These are phyloP conservation scores for Phallus indusiatus DNA, from an alignment of 768 basidiomycete genomes.

Conservation along the genomic window DNA sequence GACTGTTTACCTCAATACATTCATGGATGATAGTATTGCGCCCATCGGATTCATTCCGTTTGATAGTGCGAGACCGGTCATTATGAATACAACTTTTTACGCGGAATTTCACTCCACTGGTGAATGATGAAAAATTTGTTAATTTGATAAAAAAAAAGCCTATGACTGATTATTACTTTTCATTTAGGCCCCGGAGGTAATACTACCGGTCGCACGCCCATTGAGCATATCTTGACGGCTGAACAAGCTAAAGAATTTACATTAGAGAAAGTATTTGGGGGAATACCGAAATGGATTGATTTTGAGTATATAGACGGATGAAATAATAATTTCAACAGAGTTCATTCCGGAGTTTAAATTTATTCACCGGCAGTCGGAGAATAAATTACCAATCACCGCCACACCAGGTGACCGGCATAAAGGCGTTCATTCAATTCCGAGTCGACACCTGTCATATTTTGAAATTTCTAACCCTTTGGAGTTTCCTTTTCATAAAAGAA, in stretches of 20 bases:
- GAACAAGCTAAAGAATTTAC: conserved; percentile 33
- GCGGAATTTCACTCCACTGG: conserved; percentile 50
- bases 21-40: conserved; percentile 48
- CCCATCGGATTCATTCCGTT: conserved; percentile 46
- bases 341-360: too few species aligned
- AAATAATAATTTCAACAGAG: not conserved
- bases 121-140: conserved; percentile 11
- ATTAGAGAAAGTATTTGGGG: conserved; percentile 42
- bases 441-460: too few species aligned
- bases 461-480: too few species aligned
- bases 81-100: conserved; percentile 46
- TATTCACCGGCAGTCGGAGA: too few species aligned
- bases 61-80: conserved; percentile 30
- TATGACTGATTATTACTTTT: not conserved
- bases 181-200: conserved; percentile 47
- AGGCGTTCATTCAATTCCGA: too few species aligned
- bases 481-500: too few species aligned
- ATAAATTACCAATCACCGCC: too few species aligned
- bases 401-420: too few species aligned
- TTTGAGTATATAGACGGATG: conserved; percentile 25
- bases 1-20: conserved; percentile 42
- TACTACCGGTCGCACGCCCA: conserved; percentile 30
- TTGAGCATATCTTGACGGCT: conserved; percentile 38
- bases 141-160: not conserved
- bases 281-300: conserved; percentile 47